These are phyloP conservation scores for Torulaspora microellipsoides DNA, from an alignment of 805 yeast genomes.

Conservation along the genomic window DNA sequence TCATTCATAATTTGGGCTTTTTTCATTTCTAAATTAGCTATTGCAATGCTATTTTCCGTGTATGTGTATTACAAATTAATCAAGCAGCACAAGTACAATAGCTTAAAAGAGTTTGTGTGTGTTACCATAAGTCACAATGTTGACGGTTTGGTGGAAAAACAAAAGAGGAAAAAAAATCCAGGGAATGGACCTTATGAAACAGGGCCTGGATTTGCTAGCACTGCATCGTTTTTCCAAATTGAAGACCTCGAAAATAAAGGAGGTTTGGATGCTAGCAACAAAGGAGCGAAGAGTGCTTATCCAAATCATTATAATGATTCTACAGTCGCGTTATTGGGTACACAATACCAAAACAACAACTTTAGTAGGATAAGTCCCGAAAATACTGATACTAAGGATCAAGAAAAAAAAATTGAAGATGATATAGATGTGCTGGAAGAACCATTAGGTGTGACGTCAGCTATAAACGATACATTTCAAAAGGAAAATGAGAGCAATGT, in stretches of 20 bases:
- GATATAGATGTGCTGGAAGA: conserved; percentile 5
- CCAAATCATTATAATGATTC: conserved; percentile 6
- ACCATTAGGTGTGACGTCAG: conserved; percentile 7
- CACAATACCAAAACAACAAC: not conserved
- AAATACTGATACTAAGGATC: not conserved
- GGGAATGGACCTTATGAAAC: conserved; percentile 4
- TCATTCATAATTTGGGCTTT: conserved; percentile 71
- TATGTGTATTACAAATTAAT: conserved; percentile 48
- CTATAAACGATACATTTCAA: conserved; percentile 2
- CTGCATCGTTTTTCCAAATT: not conserved
- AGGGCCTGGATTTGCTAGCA: not conserved
- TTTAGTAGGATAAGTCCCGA: conserved; percentile 4
- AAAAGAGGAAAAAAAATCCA: conserved; percentile 12
- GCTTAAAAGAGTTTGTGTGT: conserved; percentile 60
- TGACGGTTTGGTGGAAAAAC: conserved; percentile 38
- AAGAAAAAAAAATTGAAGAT: conserved; percentile 1
- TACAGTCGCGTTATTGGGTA: conserved; percentile 4
- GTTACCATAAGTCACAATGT: conserved; percentile 54
- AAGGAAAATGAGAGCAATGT: not conserved
- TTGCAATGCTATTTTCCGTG: conserved; percentile 49
- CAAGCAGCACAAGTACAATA: conserved; percentile 35
- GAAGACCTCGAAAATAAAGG: conserved; percentile 4
- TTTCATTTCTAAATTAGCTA: conserved; percentile 51
- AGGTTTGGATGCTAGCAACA: not conserved
- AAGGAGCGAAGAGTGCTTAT: not conserved